Base-by-base conservation (phyloP, 2,329 filamentous ascomycete genomes). In the Ophiosphaerella narmari region DNA sequence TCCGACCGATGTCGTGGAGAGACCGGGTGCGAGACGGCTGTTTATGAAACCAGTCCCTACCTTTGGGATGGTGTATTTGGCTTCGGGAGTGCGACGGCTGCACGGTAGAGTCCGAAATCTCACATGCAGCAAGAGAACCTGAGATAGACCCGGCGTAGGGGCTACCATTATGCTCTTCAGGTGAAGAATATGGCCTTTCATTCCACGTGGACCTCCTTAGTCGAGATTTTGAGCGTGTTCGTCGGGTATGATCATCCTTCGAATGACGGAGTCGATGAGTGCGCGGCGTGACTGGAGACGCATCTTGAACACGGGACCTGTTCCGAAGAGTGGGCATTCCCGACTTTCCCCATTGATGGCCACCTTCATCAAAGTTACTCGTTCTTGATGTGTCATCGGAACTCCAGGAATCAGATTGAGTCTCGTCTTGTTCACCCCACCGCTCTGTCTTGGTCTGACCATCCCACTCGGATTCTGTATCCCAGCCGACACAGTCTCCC, bases 391-490 rank as follows among this genome's bases (percentile, higher is more conserved):
- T 54, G 11, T 62, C 54, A 7, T 55, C 55, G 1, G 51, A 54
- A 9, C 62, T 54, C 63, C 63, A 66, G 4, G 59, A 55, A 7
- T 65, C 61, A 4, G 46, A 43, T 3, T 39, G 18, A 0, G 51
- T 52, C 11, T 60, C 47, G 2, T 56, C 53, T 9, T 21, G 41
- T 16, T 50, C 48, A 12, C 26, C 42, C 62, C 62, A 68, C 7
- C 37, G 50, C 7, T 47, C 33, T 2, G 14, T 13, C 37, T 36
- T 37, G 3, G 56, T 59, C 18, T 45, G 40, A 18, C 39, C 43
- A 34, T 62, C 50, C 38, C 51, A 55, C 11, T 32, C 46, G 1
- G 47, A 35, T 6, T 52, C 50, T 2, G 42, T 14, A 16, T 50
- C 39, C 63, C 60, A 64, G 4, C 47, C 54, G 1, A 57, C 50